A percentile compares a stretch with the other conserved stretches of the same genome.
Evolutionary conservation across 2,329 filamentous ascomycete species (phyloP).

Genomic region (Colletotrichum graminicola): DNA sequence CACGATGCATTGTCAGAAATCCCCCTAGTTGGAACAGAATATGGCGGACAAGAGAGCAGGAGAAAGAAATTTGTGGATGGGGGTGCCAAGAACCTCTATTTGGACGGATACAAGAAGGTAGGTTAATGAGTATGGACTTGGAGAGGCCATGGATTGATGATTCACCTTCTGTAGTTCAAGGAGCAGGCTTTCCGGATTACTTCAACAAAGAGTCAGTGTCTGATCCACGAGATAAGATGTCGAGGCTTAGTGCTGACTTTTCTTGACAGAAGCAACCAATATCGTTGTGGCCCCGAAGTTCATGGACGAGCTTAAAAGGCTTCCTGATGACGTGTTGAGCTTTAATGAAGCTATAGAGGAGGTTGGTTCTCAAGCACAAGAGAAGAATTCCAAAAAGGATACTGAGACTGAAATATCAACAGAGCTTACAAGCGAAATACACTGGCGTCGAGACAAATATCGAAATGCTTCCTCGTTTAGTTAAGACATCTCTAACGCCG

Average conservation of each 20-base stretch:
- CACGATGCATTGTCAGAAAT: conserved; percentile 36
- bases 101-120: conserved; percentile 49
- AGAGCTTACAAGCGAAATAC: conserved; percentile 52
- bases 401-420: not conserved
- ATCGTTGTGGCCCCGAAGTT: conserved; percentile 50
- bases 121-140: not conserved
- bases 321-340: conserved; percentile 51
- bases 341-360: conserved; percentile 47
- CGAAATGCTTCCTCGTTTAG: conserved; percentile 44
- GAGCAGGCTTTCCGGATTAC: conserved; percentile 48
- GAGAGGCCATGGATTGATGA: not conserved
- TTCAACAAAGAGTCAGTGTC: conserved; percentile 44
- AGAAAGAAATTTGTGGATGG: conserved; percentile 45
- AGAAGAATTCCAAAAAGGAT: not conserved
- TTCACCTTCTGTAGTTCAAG: conserved; percentile 46
- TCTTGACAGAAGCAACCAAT: conserved; percentile 42
- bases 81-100: conserved; percentile 45
- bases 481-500: conserved; percentile 52
- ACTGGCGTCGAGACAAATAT: conserved; percentile 48
- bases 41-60: conserved; percentile 46
- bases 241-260: not conserved
- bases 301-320: conserved; percentile 49
- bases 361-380: conserved; percentile 19
- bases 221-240: too few relatives aligned
- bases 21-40: conserved; percentile 47